These are phyloP conservation scores for Bonnemaisonia californica DNA, from an alignment of 31 red algal genomes.

Conservation along the genomic window DNA sequence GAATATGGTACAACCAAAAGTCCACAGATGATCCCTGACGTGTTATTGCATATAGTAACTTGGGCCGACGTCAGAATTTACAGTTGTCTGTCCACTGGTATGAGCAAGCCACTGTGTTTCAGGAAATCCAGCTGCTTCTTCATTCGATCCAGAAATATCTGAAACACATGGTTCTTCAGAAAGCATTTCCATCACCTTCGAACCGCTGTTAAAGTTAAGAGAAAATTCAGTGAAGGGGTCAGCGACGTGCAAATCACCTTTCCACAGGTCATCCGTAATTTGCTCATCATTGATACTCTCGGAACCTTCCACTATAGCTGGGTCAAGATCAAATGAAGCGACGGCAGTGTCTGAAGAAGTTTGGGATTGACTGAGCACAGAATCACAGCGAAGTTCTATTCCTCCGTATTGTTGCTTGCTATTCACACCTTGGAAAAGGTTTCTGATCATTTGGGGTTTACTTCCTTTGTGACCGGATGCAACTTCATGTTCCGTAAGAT, in stretches of 20 bases:
- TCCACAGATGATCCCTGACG: no score
- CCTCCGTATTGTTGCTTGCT: background rate
- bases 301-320: background rate
- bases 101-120: no score
- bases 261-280: conserved; percentile 36
- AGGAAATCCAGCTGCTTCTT: no score
- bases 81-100: no score
- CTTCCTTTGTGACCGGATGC: background rate
- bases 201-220: no score
- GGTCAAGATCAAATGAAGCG: conserved; percentile 24
- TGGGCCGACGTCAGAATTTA: no score
- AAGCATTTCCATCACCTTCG: no score
- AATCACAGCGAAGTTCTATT: conserved; percentile 42
- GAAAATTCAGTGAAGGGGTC: conserved; percentile 47
- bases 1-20: no score
- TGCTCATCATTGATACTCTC: background rate
- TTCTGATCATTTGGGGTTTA: background rate
- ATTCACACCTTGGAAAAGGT: background rate
- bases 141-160: no score
- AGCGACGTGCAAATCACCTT: conserved; percentile 26
- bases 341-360: conserved; percentile 34
- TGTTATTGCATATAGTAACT: no score
- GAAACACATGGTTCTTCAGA: no score
- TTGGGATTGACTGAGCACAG: conserved; percentile 47
- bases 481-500: no score